Base-by-base conservation (phyloP, 768 basidiomycete species). In the Tephrocybe sp. region DNA sequence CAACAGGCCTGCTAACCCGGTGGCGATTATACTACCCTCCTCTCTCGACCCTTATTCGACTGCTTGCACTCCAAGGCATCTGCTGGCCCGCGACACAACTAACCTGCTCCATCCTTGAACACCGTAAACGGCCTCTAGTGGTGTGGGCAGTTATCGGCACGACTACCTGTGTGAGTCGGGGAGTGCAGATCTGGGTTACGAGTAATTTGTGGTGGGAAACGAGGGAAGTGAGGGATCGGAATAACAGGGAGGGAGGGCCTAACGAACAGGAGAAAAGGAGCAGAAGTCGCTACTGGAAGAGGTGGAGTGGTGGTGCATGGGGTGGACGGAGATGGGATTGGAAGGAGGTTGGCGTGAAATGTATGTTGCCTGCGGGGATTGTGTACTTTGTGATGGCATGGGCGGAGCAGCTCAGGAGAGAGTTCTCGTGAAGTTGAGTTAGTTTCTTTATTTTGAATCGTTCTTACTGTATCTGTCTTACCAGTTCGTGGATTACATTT, bases 1-100 rank as follows among this genome's bases (percentile, higher is more conserved):
- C 95, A 0, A 89, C 93, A 0, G 95, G 96, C 10, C 83, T 98
- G 0, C 79, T 95, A 20, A 82, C 82, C 26, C 84, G 96, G 41
- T 98, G 96, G 96, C 78, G 85, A 17, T 77, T 89, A 0, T 96
- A 97, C 70, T 98, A 98, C 65, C 80, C 90, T 0, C 86, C 92
- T 0, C 73, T 91, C 22, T 81, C 95, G 4, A 92, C 94, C 1
- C 81, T 98, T 55, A 89, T 97, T 61, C 87, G 96, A 13, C 83
- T 98, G 4, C 77, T 98, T 49, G 95, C 92, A 0, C 75, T 98
- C 0, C 96, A 98, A 64, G 90, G 91, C 14, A 94, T 98, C 52
- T 98, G 95, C 70, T 98, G 94, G 94, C 92, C 92, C 1, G 86
- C 91, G 3, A 97, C 94, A 4, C 89, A 92, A 57, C 68, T 92